Percentiles rank a stretch among this genome's conserved stretches.
These are phyloP conservation scores for Acacia pycnantha DNA, from an alignment of 331 rosid species.

Conservation along the genomic window DNA sequence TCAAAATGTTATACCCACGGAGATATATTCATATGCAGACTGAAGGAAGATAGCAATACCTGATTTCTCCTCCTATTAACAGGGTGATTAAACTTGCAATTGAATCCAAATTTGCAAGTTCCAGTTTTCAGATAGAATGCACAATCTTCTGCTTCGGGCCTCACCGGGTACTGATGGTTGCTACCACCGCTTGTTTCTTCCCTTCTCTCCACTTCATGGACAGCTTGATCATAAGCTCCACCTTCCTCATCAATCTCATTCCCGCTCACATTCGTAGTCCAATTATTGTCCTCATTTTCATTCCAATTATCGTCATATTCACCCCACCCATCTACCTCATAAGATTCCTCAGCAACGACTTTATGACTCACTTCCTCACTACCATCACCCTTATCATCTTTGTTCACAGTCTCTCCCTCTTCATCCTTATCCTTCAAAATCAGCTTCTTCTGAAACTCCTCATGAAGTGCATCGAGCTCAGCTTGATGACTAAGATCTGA, in stretches of 20 bases:
- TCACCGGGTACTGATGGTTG: constrained; percentile 57
- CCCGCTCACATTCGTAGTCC: constrained; percentile 37
- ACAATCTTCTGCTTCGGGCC: constrained; percentile 97
- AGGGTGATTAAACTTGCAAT: constrained; percentile 94
- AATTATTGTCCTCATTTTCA: constrained; percentile 33
- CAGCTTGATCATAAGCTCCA: constrained; percentile 19
- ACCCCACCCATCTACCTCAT: constrained; percentile 24
- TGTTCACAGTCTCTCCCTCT: constrained; percentile 26
- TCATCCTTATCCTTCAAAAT: constrained; percentile 52
- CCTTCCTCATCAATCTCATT: constrained; percentile 24
- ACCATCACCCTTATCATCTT: constrained; percentile 27
- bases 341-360: constrained; percentile 30
- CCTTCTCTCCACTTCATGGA: constrained; percentile 38
- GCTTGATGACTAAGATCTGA: constrained; percentile 41
- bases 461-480: constrained; percentile 24
- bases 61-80: constrained; percentile 50
- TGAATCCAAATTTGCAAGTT: constrained; percentile 76
- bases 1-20: background rate
- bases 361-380: constrained; percentile 6
- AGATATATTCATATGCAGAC: background rate
- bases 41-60: constrained; percentile 37
- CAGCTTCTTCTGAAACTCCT: constrained; percentile 45
- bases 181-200: constrained; percentile 33
- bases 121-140: constrained; percentile 82
- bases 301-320: constrained; percentile 33